Conservation (phyloP, 345 rosid genomes). For the Gossypium australe region DNA sequence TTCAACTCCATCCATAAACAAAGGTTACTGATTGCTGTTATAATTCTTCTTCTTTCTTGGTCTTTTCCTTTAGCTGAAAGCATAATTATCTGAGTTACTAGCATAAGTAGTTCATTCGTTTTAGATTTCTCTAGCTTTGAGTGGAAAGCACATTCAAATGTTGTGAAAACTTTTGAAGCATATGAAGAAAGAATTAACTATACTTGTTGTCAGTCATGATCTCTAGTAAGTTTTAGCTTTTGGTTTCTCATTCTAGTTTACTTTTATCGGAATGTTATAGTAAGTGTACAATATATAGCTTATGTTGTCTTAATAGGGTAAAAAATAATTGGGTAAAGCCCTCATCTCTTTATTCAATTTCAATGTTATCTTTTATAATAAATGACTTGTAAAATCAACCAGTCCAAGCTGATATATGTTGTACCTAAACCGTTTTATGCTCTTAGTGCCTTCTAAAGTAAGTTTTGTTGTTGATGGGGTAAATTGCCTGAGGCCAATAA, state of each 20-base stretch:
- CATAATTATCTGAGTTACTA: conserved; percentile 68
- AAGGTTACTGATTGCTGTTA: neutral
- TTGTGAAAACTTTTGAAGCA: conserved; percentile 74
- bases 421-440: neutral
- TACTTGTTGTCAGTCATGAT: conserved; percentile 91
- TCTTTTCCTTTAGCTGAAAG: conserved; percentile 27
- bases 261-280: neutral
- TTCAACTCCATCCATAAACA: no score
- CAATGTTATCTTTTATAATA: neutral
- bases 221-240: conserved; percentile 50
- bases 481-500: no score
- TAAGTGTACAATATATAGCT: neutral
- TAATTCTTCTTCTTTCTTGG: neutral
- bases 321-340: neutral
- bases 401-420: conserved; percentile 1
- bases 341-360: neutral
- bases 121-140: conserved; percentile 24
- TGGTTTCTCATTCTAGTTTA: conserved; percentile 1
- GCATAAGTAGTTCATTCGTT: conserved; percentile 13
- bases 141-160: conserved; percentile 91
- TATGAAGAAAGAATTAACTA: conserved; percentile 73
- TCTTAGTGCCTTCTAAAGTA: neutral
- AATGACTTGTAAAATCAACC: neutral
- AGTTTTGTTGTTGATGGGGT: no score
- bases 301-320: neutral